These are phyloP conservation scores for Prinsepia uniflora DNA, from an alignment of 306 rosid genomes.

Conservation along the genomic window DNA sequence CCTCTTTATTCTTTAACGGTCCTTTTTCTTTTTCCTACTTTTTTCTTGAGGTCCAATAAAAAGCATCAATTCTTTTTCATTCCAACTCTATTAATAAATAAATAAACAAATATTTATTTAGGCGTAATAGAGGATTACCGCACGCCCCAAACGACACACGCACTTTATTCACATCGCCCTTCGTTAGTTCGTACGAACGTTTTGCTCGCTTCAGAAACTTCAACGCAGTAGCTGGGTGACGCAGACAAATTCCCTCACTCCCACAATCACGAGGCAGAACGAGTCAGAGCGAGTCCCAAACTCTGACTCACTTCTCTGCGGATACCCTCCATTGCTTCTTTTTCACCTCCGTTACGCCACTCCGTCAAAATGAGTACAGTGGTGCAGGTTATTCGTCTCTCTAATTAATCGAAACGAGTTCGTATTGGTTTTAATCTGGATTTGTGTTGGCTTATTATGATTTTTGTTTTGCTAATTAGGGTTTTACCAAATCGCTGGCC, in stretches of 20 bases:
- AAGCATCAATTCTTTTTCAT: not conserved
- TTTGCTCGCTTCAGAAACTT: not conserved
- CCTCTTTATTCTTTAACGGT: not conserved
- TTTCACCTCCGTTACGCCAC: not conserved
- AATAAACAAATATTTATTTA: no score
- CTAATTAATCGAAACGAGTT: not conserved
- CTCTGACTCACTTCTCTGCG: conserved; percentile 19
- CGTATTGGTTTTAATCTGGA: not conserved
- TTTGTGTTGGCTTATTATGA: not conserved
- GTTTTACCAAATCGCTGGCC: conserved; percentile 88
- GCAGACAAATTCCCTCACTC: not conserved
- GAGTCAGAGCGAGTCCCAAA: conserved; percentile 16
- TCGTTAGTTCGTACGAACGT: not conserved
- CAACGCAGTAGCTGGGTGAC: not conserved
- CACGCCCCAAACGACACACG: not conserved
- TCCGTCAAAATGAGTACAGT: conserved; percentile 54
- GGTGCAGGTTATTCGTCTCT: conserved; percentile 53
- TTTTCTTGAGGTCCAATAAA: not conserved
- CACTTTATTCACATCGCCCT: not conserved
- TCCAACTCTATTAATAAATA: no score
- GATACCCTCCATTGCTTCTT: not conserved
- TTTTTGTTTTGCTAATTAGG: conserved; percentile 33
- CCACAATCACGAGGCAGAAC: not conserved
- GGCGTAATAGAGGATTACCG: not conserved
- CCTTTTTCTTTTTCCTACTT: not conserved